Base-by-base conservation (phyloP, 2,329 filamentous ascomycete species). In the Venturia effusa region DNA sequence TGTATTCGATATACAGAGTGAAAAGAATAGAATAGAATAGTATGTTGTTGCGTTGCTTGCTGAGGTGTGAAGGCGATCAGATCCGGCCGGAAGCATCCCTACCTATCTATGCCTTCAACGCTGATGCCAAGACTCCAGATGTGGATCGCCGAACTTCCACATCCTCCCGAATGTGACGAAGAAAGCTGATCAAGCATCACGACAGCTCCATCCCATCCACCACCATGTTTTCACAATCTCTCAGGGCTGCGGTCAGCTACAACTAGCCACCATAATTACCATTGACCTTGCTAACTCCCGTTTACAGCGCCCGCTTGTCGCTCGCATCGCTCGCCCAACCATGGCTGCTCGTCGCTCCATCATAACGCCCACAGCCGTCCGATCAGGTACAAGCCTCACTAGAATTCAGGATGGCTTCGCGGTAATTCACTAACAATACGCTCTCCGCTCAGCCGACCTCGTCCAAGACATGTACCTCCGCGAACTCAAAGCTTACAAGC, bases 391-490 rank as follows among this genome's bases (percentile, higher is more conserved):
- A 75, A 70, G 13, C 34, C 24, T 27, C 40, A 3, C 34, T 11
- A 17, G 11, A 65, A 24, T 24, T 11, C 17, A 30, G 15, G 2
- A n/a, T 15, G 27, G 41, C 64, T 30, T 65, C 61, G 59, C 19
- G 30, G 34, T 61, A 57, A 48, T 55, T 61, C 40, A 15, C 41
- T 61, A 15, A 54, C 19, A 8, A 32, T 64, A 48, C 61, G 60
- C 59, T 39, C 65, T n/a, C 27, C 62, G 68, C 43, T 15, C 75
- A 97, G 94, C 90, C 86, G 94, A 99, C 79, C 86, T 96, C 73
- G 90, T 99, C 72, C 94, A 97, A 81, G 93, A 97, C 77, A 85
- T 99, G 75, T 99, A 99, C 84, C 87, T 99, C 71, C 89, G 88
- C 78, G 92, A 97, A 80, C 87, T 99, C 75, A 94, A 93, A 81